phyloP scores from a whole-genome alignment of 1,139 yeast genomes.

The Oligophagozyma castellii region DNA sequence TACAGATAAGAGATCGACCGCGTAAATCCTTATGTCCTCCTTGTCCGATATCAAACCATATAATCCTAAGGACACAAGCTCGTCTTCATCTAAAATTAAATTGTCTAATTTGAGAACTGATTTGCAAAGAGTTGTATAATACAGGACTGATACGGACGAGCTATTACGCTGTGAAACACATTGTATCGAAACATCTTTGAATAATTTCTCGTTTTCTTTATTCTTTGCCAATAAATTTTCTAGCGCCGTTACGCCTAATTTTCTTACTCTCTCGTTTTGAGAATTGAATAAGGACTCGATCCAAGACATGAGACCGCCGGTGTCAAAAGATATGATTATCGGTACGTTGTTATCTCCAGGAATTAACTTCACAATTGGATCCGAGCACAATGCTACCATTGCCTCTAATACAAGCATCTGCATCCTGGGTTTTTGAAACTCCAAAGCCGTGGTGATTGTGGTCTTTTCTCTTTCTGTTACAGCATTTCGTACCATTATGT shows the following conservation, averaged over 20 bases:
- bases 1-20: conserved; percentile 22
- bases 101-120: conserved; percentile 26
- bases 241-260: conserved; percentile 61
- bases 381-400: conserved; percentile 70
- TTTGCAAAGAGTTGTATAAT: conserved; percentile 59
- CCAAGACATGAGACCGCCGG: conserved; percentile 62
- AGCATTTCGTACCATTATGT: conserved; percentile 39
- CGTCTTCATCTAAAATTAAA: conserved; percentile 22
- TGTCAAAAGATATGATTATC: conserved; percentile 51
- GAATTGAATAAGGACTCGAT: conserved; percentile 54
- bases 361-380: conserved; percentile 41
- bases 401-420: conserved; percentile 66
- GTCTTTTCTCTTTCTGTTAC: conserved; percentile 31
- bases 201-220: conserved; percentile 40
- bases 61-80: conserved; percentile 23
- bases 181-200: conserved; percentile 49
- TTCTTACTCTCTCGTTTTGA: conserved; percentile 44
- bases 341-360: conserved; percentile 28
- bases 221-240: conserved; percentile 51
- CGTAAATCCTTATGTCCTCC: conserved; percentile 21
- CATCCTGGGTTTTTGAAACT: conserved; percentile 61
- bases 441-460: conserved; percentile 49
- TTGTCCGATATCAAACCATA: conserved; percentile 23
- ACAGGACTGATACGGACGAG: conserved; percentile 44
- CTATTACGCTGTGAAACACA: conserved; percentile 49